Evolutionary conservation across 225 moss, liverwort and hornwort genomes (phyloP).

Genomic region (Physcomitrellopsis africana): DNA sequence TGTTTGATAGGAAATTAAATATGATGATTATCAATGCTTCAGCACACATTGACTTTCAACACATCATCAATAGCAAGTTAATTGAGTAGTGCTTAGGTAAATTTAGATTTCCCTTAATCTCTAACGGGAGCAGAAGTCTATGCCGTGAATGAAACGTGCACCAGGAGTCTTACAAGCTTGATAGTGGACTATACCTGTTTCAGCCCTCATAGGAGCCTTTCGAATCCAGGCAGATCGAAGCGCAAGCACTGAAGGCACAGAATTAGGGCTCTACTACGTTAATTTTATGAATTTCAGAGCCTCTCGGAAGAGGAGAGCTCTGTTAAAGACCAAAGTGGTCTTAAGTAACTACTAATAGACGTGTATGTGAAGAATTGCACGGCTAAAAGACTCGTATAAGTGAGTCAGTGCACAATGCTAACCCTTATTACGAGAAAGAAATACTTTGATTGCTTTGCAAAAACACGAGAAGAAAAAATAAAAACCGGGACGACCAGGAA

Average conservation of each 20-base stretch:
- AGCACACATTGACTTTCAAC: slow-evolving; percentile 1
- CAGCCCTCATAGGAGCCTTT: not conserved
- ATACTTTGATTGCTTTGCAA: slow-evolving; percentile 9
- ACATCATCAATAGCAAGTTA: not conserved
- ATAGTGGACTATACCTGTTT: slow-evolving; percentile 23
- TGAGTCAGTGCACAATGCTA: slow-evolving; percentile 6
- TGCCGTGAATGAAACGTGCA: slow-evolving; percentile 16
- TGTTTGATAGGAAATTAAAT: not conserved
- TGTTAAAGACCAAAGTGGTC: slow-evolving; percentile 7
- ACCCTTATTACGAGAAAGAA: slow-evolving; percentile 5
- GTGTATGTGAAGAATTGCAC: not conserved
- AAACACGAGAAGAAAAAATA: not conserved
- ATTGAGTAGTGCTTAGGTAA: not conserved
- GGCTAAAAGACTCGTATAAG: not conserved
- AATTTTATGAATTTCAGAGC: slow-evolving; percentile 8
- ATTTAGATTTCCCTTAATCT: slow-evolving; percentile 8
- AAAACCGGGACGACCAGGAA: not conserved
- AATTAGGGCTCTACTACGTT: slow-evolving; percentile 16
- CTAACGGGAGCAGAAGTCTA: slow-evolving; percentile 16
- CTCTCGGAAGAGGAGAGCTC: slow-evolving; percentile 10
- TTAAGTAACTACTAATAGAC: slow-evolving; percentile 12
- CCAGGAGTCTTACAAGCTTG: slow-evolving; percentile 15
- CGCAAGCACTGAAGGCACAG: not conserved
- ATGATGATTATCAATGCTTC: slow-evolving; percentile 11
- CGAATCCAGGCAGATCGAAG: slow-evolving; percentile 17